Percentiles rank a stretch among this genome's conserved stretches.
phyloP scores from a whole-genome alignment of 176 grass and related monocot genomes.

The Stipa capillata region DNA sequence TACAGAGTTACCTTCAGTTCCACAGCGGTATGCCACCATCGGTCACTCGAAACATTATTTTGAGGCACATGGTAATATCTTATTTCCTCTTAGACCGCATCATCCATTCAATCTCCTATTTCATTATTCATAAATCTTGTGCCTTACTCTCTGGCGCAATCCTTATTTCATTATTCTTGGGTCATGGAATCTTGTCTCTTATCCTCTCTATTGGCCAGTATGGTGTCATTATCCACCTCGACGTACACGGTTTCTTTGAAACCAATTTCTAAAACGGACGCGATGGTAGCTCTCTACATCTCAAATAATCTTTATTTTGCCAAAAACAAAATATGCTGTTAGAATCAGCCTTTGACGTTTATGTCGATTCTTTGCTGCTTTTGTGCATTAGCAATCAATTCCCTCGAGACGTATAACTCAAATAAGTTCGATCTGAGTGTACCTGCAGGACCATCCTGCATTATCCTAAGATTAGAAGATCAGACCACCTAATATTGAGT shows the following conservation, averaged over 20 bases:
- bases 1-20: not conserved
- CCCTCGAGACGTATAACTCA: not conserved
- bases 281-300: not conserved
- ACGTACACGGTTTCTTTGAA: constrained; percentile 10
- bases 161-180: not conserved
- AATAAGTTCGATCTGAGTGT: constrained; percentile 14
- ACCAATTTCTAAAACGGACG: not conserved
- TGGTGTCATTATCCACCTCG: constrained; percentile 5
- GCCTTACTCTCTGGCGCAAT: not conserved
- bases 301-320: not conserved
- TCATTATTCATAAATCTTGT: not conserved
- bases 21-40: not conserved
- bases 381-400: not conserved
- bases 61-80: not conserved
- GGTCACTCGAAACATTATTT: not conserved
- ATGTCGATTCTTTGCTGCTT: not conserved
- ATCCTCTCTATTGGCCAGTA: not conserved
- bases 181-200: not conserved
- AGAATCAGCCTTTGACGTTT: not conserved
- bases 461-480: not conserved
- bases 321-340: not conserved
- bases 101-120: not conserved
- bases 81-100: not conserved
- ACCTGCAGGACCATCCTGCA: not conserved
- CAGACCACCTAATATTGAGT: not conserved